Evolutionary conservation across 202 grass and related monocot genomes (phyloP).

Genomic region (Bolboschoenoplectus hybrid): DNA sequence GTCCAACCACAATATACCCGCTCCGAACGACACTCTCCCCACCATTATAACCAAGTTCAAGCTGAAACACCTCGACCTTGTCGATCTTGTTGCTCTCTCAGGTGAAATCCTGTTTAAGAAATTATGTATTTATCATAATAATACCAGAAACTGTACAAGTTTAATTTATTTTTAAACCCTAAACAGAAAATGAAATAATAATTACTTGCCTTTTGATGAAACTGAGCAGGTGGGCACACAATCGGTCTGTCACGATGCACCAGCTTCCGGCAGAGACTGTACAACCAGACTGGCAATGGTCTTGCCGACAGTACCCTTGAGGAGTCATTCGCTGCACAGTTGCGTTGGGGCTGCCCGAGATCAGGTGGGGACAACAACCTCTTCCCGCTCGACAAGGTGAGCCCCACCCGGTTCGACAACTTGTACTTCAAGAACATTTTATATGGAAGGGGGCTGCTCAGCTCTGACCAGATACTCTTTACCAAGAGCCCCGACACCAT

Average conservation of each 20-base stretch:
- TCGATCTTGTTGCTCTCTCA: slow-evolving; percentile 71
- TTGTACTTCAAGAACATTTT: slow-evolving; percentile 83
- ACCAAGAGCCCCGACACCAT: slow-evolving; percentile 64
- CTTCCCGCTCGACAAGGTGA: slow-evolving; percentile 62
- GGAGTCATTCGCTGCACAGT: slow-evolving; percentile 49
- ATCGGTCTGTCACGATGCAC: slow-evolving; percentile 87
- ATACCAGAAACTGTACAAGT: background rate
- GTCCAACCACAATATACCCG: slow-evolving; percentile 82
- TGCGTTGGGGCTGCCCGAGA: slow-evolving; percentile 65
- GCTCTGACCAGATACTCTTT: slow-evolving; percentile 77
- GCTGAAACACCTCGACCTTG: slow-evolving; percentile 53
- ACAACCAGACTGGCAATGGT: slow-evolving; percentile 89
- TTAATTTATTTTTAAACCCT: background rate
- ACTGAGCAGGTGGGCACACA: slow-evolving; percentile 68
- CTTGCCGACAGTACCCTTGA: slow-evolving; percentile 65
- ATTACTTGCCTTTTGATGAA: background rate
- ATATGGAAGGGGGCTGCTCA: slow-evolving; percentile 61
- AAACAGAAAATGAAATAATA: slow-evolving; percentile 7
- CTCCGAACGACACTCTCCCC: slow-evolving; percentile 80
- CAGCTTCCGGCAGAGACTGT: slow-evolving; percentile 90
- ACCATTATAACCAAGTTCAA: slow-evolving; percentile 93
- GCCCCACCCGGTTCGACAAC: slow-evolving; percentile 73
- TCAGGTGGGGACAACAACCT: slow-evolving; percentile 83
- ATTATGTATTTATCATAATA: background rate
- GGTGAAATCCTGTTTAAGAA: slow-evolving; percentile 36